These are phyloP conservation scores for Colletotrichum truncatum DNA, from an alignment of 2,329 filamentous ascomycete species.

Conservation along the genomic window DNA sequence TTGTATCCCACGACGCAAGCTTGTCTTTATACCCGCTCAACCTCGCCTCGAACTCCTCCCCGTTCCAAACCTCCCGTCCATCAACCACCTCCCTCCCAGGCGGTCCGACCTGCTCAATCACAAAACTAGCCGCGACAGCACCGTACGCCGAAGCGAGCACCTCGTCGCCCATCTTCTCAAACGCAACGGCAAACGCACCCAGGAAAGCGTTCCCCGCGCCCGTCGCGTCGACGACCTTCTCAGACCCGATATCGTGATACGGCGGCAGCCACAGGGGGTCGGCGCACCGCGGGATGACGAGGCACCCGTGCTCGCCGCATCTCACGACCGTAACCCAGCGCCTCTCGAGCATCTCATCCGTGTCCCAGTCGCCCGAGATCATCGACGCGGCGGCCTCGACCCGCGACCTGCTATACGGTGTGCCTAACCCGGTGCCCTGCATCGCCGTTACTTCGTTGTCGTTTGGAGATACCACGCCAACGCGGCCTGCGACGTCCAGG, in stretches of 20 bases:
- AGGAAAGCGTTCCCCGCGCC: conserved; percentile 17
- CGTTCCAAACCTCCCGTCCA: conserved; percentile 13
- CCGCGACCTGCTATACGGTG: rapidly evolving
- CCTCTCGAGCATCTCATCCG: background rate
- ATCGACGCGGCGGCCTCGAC: background rate
- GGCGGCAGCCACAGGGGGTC: conserved; percentile 5
- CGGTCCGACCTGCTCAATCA: conserved; percentile 14
- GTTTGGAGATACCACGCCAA: background rate
- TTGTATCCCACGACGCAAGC: background rate
- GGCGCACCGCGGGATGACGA: background rate
- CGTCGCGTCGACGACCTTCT: background rate
- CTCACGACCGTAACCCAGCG: background rate
- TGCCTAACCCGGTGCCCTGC: rapidly evolving
- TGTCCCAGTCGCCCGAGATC: background rate
- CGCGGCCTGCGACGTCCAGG: background rate
- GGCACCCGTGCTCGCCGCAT: conserved; percentile 1
- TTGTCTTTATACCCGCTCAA: background rate
- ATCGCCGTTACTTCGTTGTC: background rate
- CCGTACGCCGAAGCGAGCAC: conserved; percentile 16
- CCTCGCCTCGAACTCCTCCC: conserved; percentile 6
- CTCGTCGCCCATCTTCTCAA: background rate
- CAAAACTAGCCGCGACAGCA: conserved; percentile 23
- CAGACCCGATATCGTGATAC: background rate
- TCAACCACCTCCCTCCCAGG: background rate
- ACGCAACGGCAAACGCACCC: background rate